Evolutionary conservation across 2,329 filamentous ascomycete genomes (phyloP), one percentile per base, ranked within the genome.

Genomic region (Aureobasidium namibiae): DNA sequence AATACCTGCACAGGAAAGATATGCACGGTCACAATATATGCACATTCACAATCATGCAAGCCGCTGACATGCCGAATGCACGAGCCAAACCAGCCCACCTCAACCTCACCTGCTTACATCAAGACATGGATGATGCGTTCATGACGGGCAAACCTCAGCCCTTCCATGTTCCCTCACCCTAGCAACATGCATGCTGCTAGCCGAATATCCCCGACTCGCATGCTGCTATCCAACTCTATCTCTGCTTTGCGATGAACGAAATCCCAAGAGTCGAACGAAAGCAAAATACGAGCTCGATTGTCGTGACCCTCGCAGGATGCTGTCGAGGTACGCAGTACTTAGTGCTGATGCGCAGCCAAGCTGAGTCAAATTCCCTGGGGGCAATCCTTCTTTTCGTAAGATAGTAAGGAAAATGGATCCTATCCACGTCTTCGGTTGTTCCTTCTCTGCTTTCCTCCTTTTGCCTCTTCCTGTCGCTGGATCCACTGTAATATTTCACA

Each of bases 51-150:
- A 14, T 7, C 23, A 29, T 39, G 24, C 14, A 10, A 18, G 36
- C 5, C 24, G 36, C 36, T 42, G 18, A 29, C 16, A 21, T 14
- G 23, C 21, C 3, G 13, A 38, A 31, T 21, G 50, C 50, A 53
- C 50, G 33, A 36, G 16, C 38, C 24, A 3, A 4, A 21, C 50
- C 50, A 53, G 50, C 50, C n/a, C n/a, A n/a, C 50, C 23, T 39
- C 49, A 53, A 53, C 50, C 36, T 53, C 50, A 53, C 36, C 36
- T 53, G 36, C 36, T 53, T 53, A 53, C 50, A 42, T 31, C 50
- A 53, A 42, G 36, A 53, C 50, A 33, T 24, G 31, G 36, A 53
- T 53, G 50, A 53, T 53, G 50, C 50, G 50, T 53, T 53, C 50
- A 53, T 53, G 49, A 21, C 36, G 50, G 50, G n/a, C n/a, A 21